phyloP scores from a whole-genome alignment of 2,329 filamentous ascomycete genomes.

The Monilinia laxa region DNA sequence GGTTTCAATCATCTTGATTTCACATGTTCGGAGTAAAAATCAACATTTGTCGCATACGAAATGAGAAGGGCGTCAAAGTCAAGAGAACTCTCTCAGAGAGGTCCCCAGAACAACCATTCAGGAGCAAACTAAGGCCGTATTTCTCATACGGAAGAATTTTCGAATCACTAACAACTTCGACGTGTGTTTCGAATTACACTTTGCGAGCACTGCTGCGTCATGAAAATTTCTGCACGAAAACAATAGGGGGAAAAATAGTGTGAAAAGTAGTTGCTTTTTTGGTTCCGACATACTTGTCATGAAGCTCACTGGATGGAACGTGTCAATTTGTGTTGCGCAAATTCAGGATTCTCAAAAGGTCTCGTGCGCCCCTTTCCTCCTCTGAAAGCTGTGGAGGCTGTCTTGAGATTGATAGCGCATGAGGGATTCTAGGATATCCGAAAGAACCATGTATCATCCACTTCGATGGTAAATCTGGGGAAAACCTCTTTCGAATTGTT shows the following conservation, averaged over 20 bases:
- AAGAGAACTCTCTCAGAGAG: not conserved
- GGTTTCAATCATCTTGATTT: not conserved
- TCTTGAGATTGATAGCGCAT: no score
- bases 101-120: not conserved
- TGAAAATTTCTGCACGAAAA: not conserved
- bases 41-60: not conserved
- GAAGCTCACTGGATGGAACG: not conserved
- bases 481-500: slow-evolving; percentile 36
- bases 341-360: slow-evolving; percentile 40
- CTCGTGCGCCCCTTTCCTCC: slow-evolving; percentile 35
- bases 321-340: slow-evolving; percentile 36
- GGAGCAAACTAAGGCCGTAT: not conserved
- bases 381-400: slow-evolving; percentile 23
- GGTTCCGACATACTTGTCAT: not conserved
- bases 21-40: not conserved
- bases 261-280: not conserved
- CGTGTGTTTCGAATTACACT: not conserved
- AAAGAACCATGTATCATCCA: slow-evolving; percentile 33
- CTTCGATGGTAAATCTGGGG: slow-evolving; percentile 36
- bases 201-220: not conserved
- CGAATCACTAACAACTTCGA: not conserved
- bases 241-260: not conserved
- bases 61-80: not conserved
- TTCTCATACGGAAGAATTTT: not conserved
- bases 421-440: slow-evolving; percentile 29